A percentile compares a stretch with the other conserved stretches of the same genome.
These are phyloP conservation scores for Candida corydali DNA, from an alignment of 805 yeast genomes.

Conservation along the genomic window DNA sequence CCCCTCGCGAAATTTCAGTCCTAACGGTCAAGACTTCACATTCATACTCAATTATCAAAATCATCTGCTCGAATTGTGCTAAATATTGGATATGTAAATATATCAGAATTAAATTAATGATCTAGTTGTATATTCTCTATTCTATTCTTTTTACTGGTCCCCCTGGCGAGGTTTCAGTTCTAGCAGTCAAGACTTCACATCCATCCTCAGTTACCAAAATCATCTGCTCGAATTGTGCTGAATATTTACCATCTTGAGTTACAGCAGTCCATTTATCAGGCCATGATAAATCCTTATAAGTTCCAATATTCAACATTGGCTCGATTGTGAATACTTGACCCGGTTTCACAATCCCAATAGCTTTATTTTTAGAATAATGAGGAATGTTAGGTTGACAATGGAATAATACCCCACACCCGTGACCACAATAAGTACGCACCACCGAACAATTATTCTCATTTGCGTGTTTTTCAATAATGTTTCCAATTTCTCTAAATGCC, in stretches of 20 bases:
- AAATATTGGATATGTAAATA: too few species aligned
- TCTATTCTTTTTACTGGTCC: slow-evolving; percentile 63
- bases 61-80: slow-evolving; percentile 94
- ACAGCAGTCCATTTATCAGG: slow-evolving; percentile 97
- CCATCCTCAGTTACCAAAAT: slow-evolving; percentile 90
- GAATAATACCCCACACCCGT: slow-evolving; percentile 83
- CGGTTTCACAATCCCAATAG: slow-evolving; percentile 89
- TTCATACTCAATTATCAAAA: slow-evolving; percentile 90
- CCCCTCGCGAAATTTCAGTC: slow-evolving; percentile 82
- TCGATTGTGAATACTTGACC: slow-evolving; percentile 97
- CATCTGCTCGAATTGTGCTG: slow-evolving; percentile 96
- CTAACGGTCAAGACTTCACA: slow-evolving; percentile 87
- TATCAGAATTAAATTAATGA: too few species aligned
- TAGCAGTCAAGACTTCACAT: slow-evolving; percentile 81
- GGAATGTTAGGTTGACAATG: slow-evolving; percentile 92
- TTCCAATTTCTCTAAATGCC: slow-evolving; percentile 82
- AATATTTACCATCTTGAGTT: slow-evolving; percentile 82
- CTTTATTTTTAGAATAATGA: slow-evolving; percentile 90
- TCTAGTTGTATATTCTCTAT: slow-evolving; percentile 13
- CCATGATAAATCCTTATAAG: slow-evolving; percentile 80
- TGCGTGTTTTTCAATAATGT: slow-evolving; percentile 84
- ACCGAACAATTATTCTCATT: slow-evolving; percentile 74
- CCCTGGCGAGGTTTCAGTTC: slow-evolving; percentile 81
- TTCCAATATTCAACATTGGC: slow-evolving; percentile 91
- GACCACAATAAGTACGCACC: slow-evolving; percentile 89